Evolutionary conservation across 2,329 filamentous ascomycete species (phyloP), one percentile per base, ranked within the genome.

Genomic region (Sporothrix variecibatus): DNA sequence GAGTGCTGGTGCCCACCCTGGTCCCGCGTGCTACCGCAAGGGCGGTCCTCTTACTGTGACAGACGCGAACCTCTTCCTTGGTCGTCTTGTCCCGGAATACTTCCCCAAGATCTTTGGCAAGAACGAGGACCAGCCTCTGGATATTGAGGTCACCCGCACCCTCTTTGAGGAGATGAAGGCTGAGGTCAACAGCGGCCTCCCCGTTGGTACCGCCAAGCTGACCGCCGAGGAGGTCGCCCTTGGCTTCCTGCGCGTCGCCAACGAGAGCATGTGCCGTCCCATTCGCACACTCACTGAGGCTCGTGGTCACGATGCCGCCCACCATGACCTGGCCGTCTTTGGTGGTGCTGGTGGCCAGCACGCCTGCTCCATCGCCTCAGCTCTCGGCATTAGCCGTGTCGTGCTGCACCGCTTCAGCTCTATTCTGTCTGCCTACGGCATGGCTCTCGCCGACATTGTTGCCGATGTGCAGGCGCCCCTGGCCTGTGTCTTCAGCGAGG

Each of bases 291-390:
- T 97, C 76, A 97, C 95, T 0, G 95, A 98, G 82, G 94, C 94
- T n/a, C 94, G 95, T 81, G 95, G 95, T 0, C 93, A 96, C 76
- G 94, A 97, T 80, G 95, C 94, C 0, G 94, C 93, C 0, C 93
- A 93, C 77, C 95, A 97, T 81, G 87, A 94, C n/a, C 87, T 98
- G 40, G 94, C 94, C 0, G 96, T 93, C 0, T 98, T 98, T 82
- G 95, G 95, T 56, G 95, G 95, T 74, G 95, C 95, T 0, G 95
- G 95, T 67, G 94, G 94, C 0, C 94, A 97, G 80, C 94, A 97
- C 79, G 94, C 94, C 0, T 93, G 95, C 26, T 93, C 93, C 0
- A 96, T 97, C 77, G 94, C 94, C 1, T 90, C 94, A 78, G 93
- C 93, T 1, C 85, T 98, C 0, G 94, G 94, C 0, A 94, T 97